These are phyloP conservation scores for Drosera spatulata DNA, from an alignment of 179 eudicot species.

Conservation along the genomic window DNA sequence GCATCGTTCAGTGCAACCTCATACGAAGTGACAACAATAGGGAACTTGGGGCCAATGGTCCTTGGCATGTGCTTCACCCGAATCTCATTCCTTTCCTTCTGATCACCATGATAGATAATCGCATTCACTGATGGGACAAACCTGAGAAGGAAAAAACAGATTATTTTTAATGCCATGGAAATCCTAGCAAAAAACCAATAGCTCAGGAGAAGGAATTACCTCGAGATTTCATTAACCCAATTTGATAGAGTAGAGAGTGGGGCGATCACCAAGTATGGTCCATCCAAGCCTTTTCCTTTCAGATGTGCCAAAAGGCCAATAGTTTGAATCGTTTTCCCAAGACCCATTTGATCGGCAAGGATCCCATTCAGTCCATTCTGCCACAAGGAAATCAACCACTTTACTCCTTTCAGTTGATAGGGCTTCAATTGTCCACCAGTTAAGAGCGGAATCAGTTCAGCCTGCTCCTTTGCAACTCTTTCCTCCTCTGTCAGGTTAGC, in stretches of 20 bases:
- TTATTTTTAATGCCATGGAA: background rate
- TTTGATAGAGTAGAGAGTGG: constrained; percentile 97
- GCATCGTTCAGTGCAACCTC: constrained; percentile 82
- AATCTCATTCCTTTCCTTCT: constrained; percentile 45
- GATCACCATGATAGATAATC: constrained; percentile 83
- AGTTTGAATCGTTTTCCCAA: constrained; percentile 98
- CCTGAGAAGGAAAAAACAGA: constrained; percentile 30
- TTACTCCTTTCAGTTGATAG: constrained; percentile 89
- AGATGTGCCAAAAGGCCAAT: constrained; percentile 89
- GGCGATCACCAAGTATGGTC: constrained; percentile 95
- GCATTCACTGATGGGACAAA: constrained; percentile 75
- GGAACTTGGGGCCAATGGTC: constrained; percentile 65
- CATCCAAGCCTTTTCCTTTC: constrained; percentile 89
- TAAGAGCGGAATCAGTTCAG: constrained; percentile 72
- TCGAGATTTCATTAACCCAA: constrained; percentile 78
- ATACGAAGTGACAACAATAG: constrained; percentile 92
- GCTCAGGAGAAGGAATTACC: constrained; percentile 23
- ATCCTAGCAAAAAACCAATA: too few species aligned
- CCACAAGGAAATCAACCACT: constrained; percentile 96
- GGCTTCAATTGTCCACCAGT: constrained; percentile 90
- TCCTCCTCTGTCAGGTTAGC: constrained; percentile 62
- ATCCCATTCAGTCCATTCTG: constrained; percentile 98
- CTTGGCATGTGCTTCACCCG: constrained; percentile 78
- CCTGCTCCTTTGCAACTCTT: constrained; percentile 69
- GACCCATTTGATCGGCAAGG: constrained; percentile 99